phyloP scores from a whole-genome alignment of 169 alveolate genomes.

The Eimeria maxima region DNA sequence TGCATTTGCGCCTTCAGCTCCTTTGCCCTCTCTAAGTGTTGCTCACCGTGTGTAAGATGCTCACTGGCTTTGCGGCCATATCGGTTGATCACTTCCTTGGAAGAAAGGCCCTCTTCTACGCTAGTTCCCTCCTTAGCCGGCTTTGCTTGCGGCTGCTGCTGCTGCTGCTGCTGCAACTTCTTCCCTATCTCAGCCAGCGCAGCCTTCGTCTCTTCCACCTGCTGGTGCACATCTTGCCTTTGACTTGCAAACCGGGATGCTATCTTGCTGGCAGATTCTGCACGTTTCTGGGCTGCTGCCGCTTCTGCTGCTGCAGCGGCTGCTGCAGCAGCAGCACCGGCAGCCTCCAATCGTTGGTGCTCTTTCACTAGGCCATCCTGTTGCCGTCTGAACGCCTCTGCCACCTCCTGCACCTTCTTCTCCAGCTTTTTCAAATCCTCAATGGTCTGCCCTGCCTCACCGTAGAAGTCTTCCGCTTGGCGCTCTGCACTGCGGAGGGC shows the following conservation, averaged over 20 bases:
- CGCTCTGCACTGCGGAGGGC: background rate
- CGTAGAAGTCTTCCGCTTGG: background rate
- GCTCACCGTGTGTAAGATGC: background rate
- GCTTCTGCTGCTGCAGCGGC: slow-evolving; percentile 17
- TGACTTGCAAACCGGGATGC: background rate
- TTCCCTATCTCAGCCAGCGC: background rate
- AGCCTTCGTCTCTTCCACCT: background rate
- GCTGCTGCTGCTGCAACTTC: background rate
- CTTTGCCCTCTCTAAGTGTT: background rate
- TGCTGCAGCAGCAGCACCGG: background rate
- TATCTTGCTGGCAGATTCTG: background rate
- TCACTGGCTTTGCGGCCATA: background rate
- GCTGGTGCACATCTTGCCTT: background rate
- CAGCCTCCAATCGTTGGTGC: background rate
- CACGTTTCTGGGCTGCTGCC: background rate
- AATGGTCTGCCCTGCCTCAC: background rate
- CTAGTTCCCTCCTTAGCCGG: too few relatives aligned
- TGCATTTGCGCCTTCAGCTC: background rate
- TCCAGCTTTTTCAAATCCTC: background rate
- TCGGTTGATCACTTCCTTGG: background rate
- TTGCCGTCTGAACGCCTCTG: background rate
- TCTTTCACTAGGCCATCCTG: background rate
- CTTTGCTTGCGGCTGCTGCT: background rate
- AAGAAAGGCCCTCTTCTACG: background rate
- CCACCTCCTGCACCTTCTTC: background rate